Base-by-base conservation (phyloP, 129 eudicot genomes). In the Tanacetum coccineum region DNA sequence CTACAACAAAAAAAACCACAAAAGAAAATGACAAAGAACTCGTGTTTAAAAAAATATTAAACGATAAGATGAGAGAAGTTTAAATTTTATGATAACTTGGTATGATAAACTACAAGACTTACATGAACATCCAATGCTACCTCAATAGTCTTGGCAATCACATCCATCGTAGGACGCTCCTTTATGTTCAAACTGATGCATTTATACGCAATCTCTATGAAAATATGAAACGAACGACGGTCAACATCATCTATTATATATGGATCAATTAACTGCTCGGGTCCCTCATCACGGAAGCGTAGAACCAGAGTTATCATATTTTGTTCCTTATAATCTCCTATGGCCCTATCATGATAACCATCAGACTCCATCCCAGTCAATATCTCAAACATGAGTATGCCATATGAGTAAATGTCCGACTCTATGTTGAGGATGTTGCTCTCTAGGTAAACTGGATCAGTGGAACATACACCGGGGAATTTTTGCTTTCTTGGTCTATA, bases 131-230 rank as follows among this genome's bases (percentile, higher is more conserved):
- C n/a, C n/a, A n/a, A n/a, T n/a, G n/a, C n/a, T n/a, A n/a, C n/a
- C n/a, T n/a, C n/a, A n/a, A n/a, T n/a, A n/a, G n/a, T n/a, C n/a
- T n/a, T n/a, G n/a, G n/a, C n/a, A n/a, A n/a, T n/a, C n/a, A n/a
- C n/a, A n/a, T n/a, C n/a, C n/a, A n/a, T n/a, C n/a, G n/a, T n/a
- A n/a, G n/a, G 17, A 11, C n/a, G n/a, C n/a, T n/a, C n/a, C n/a
- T n/a, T n/a, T n/a, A n/a, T n/a, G n/a, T n/a, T n/a, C n/a, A n/a
- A 2, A 58, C 63, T 58, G 26, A 58, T 58, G 8, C 63, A 58
- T 4, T 14, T 13, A 26, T 58, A 58, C 12, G 63, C 63, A 13
- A 58, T 25, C 14, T 58, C 15, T 1, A 17, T 48, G 1, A 48
- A 48, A 14, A 11, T 48, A 48, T 1, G 2, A 17, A 48, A 48